Evolutionary conservation across 2,329 filamentous ascomycete species (phyloP).

Genomic region (Penicillium vulpinum): DNA sequence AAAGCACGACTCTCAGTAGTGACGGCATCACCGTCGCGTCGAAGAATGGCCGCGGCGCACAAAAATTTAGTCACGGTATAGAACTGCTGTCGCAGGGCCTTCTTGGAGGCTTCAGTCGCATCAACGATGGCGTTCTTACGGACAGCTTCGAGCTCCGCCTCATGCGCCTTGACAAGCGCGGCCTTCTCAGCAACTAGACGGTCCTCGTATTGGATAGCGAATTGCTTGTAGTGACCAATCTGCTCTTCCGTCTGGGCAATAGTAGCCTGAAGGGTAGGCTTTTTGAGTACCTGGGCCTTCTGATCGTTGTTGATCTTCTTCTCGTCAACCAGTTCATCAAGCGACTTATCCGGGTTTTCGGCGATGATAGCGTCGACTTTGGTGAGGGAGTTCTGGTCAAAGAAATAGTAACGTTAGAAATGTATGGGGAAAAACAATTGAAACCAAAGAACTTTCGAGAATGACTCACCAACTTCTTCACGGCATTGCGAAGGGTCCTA

Average conservation of each 20-base stretch:
- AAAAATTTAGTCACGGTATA: constrained; percentile 63
- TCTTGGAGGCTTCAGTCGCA: constrained; percentile 48
- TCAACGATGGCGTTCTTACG: constrained; percentile 54
- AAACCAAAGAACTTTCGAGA: background rate
- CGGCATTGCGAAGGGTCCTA: constrained; percentile 86
- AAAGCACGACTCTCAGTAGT: constrained; percentile 62
- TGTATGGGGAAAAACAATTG: background rate
- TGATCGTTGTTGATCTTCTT: constrained; percentile 68
- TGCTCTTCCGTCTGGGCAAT: constrained; percentile 62
- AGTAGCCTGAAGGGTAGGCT: constrained; percentile 59
- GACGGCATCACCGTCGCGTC: constrained; percentile 59
- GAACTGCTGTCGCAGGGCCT: constrained; percentile 55
- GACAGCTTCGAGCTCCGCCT: constrained; percentile 56
- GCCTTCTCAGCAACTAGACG: constrained; percentile 58
- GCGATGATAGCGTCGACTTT: constrained; percentile 63
- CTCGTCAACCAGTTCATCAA: constrained; percentile 62
- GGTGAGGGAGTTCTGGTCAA: constrained; percentile 53
- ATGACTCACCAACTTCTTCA: constrained; percentile 83
- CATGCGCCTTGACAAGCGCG: constrained; percentile 55
- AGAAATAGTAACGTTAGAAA: constrained; percentile 21
- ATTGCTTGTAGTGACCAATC: constrained; percentile 59
- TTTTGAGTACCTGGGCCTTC: constrained; percentile 63
- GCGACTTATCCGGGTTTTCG: constrained; percentile 59
- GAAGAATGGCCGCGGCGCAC: constrained; percentile 61
- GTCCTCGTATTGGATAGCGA: constrained; percentile 60